Evolutionary conservation across 2,329 filamentous ascomycete genomes (phyloP).

Genomic region (Myotisia sp.): DNA sequence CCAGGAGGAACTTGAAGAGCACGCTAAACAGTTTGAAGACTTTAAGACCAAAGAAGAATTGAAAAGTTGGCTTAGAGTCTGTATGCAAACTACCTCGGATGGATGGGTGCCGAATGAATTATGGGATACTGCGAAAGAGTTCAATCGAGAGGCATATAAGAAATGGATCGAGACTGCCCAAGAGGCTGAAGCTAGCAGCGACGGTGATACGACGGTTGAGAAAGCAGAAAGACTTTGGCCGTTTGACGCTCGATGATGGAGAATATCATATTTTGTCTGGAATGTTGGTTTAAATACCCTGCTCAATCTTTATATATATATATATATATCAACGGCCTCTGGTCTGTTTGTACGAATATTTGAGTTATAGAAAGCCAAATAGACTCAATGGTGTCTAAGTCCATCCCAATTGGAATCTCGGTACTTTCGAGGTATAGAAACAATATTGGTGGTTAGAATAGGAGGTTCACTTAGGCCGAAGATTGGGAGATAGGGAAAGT

Average conservation of each 20-base stretch:
- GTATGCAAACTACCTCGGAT: conserved; percentile 19
- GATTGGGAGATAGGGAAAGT: no score
- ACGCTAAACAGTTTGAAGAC: conserved; percentile 19
- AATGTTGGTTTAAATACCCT: no score
- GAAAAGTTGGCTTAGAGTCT: conserved; percentile 17
- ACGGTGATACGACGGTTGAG: conserved; percentile 7
- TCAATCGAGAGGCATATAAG: conserved; percentile 18
- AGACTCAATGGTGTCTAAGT: no score
- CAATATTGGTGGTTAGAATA: no score
- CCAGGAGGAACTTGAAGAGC: conserved; percentile 15
- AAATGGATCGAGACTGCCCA: conserved; percentile 17
- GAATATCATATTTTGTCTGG: no score
- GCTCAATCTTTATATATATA: no score
- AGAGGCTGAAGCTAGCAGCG: conserved; percentile 7
- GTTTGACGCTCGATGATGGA: conserved; percentile 10
- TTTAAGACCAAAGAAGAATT: conserved; percentile 19
- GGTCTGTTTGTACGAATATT: no score
- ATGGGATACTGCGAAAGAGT: conserved; percentile 18
- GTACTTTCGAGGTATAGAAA: no score
- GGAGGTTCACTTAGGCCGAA: no score
- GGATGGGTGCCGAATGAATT: conserved; percentile 22
- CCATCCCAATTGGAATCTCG: no score
- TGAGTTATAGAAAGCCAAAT: no score
- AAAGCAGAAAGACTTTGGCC: conserved; percentile 11
- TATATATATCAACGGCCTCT: no score